These are phyloP conservation scores for Syzygium grande DNA, from an alignment of 345 rosid species.

Conservation along the genomic window DNA sequence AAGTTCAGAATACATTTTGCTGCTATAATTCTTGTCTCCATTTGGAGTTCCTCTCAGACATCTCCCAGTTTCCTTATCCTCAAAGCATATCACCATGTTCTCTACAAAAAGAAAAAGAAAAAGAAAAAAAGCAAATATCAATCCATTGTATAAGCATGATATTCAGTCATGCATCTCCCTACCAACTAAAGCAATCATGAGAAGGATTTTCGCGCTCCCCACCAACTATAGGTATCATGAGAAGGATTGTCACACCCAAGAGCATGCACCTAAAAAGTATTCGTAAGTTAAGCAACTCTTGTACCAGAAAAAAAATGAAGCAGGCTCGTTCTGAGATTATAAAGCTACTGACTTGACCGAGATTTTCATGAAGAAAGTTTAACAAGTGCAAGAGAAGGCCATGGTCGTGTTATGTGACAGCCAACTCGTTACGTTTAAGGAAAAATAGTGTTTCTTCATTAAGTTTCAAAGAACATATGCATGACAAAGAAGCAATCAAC, in stretches of 20 bases:
- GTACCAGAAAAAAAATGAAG: neutral
- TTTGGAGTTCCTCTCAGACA: constrained; percentile 65
- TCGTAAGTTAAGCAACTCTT: neutral
- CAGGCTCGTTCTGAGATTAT: neutral
- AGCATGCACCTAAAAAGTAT: neutral
- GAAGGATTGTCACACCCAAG: neutral
- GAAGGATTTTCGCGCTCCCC: neutral
- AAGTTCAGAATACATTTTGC: constrained; percentile 45
- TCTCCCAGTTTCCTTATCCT: constrained; percentile 66
- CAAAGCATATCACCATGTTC: constrained; percentile 92
- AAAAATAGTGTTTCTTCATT: neutral
- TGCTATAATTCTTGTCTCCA: constrained; percentile 43
- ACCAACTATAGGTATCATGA: neutral
- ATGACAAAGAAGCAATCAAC: neutral
- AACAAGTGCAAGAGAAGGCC: neutral
- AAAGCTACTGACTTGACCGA: neutral
- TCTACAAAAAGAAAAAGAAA: constrained; percentile 33
- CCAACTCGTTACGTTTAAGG: neutral
- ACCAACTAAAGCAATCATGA: neutral
- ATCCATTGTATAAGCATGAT: neutral
- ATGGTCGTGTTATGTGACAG: neutral
- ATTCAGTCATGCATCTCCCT: neutral
- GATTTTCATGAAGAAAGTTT: neutral
- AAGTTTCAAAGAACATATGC: neutral
- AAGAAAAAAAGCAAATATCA: neutral